phyloP scores from a whole-genome alignment of 2,329 filamentous ascomycete species.

The Pyrenophora seminiperda region DNA sequence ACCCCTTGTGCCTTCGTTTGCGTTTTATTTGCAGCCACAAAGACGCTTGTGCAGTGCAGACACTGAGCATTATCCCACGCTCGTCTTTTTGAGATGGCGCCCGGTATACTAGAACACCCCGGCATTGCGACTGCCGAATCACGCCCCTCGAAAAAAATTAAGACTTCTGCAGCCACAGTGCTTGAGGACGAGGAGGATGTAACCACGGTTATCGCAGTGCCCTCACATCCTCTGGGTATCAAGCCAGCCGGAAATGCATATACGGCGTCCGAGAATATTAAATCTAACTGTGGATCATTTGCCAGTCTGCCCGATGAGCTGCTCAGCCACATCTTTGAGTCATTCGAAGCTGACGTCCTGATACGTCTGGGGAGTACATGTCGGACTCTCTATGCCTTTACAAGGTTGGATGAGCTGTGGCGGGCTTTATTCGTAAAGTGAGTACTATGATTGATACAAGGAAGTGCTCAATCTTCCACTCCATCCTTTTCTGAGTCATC shows the following conservation, averaged over 20 bases:
- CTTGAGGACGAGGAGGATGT: constrained; percentile 38
- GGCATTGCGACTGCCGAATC: constrained; percentile 34
- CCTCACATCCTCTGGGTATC: constrained; percentile 79
- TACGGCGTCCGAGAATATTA: constrained; percentile 68
- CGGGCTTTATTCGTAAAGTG: constrained; percentile 83
- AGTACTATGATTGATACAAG: constrained; percentile 51
- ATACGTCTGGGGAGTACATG: constrained; percentile 75
- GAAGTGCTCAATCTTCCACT: constrained; percentile 5
- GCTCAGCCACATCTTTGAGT: constrained; percentile 75
- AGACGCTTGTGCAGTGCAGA: constrained; percentile 10
- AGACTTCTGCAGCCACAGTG: constrained; percentile 30
- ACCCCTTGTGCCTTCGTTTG: constrained; percentile 10
- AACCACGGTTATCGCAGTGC: constrained; percentile 63
- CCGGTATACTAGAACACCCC: constrained; percentile 38
- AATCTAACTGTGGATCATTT: constrained; percentile 68
- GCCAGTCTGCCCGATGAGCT: constrained; percentile 78
- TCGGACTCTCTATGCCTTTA: constrained; percentile 85
- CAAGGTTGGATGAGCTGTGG: constrained; percentile 85
- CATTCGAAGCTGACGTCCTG: constrained; percentile 67
- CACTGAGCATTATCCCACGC: constrained; percentile 8
- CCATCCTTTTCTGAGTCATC: background rate
- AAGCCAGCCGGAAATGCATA: constrained; percentile 88
- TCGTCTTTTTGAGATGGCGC: constrained; percentile 36
- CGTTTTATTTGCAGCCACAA: constrained; percentile 8
- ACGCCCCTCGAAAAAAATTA: constrained; percentile 45